phyloP scores from a whole-genome alignment of 2,329 filamentous ascomycete genomes.

The Phyllosticta capitalensis region DNA sequence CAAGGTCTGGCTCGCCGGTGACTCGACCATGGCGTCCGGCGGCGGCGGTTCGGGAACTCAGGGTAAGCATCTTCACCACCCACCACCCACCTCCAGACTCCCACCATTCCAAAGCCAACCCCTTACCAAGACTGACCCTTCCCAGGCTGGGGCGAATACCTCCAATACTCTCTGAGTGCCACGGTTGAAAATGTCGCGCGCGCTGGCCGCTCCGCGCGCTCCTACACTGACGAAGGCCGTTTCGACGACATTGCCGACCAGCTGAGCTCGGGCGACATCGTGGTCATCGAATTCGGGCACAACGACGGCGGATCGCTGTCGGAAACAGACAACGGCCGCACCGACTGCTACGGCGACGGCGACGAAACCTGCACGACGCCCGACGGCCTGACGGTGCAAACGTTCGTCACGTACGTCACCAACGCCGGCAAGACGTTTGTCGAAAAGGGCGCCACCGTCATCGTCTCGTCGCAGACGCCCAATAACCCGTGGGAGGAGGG shows the following conservation, averaged over 20 bases:
- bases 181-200: slow-evolving; percentile 52
- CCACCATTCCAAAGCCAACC: neutral
- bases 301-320: slow-evolving; percentile 49
- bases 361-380: slow-evolving; percentile 43
- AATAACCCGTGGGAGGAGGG: slow-evolving; percentile 52
- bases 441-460: slow-evolving; percentile 46
- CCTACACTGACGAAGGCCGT: slow-evolving; percentile 54
- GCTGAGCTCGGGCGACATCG: slow-evolving; percentile 49
- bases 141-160: slow-evolving; percentile 51
- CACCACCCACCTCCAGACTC: neutral
- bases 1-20: slow-evolving; percentile 43
- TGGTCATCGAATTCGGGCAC: slow-evolving; percentile 60
- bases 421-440: slow-evolving; percentile 44
- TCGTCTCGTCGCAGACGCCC: slow-evolving; percentile 48
- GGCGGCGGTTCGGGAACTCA: slow-evolving; percentile 24
- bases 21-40: slow-evolving; percentile 48
- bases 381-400: slow-evolving; percentile 42
- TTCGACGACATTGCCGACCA: slow-evolving; percentile 47
- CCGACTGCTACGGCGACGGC: slow-evolving; percentile 46
- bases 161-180: slow-evolving; percentile 39
- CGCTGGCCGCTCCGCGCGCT: slow-evolving; percentile 55
- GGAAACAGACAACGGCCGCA: slow-evolving; percentile 47
- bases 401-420: slow-evolving; percentile 49
- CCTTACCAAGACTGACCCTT: neutral
- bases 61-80: slow-evolving; percentile 6